Base-by-base conservation (phyloP, 495 filamentous ascomycete species). In the Podospora tetraspora region DNA sequence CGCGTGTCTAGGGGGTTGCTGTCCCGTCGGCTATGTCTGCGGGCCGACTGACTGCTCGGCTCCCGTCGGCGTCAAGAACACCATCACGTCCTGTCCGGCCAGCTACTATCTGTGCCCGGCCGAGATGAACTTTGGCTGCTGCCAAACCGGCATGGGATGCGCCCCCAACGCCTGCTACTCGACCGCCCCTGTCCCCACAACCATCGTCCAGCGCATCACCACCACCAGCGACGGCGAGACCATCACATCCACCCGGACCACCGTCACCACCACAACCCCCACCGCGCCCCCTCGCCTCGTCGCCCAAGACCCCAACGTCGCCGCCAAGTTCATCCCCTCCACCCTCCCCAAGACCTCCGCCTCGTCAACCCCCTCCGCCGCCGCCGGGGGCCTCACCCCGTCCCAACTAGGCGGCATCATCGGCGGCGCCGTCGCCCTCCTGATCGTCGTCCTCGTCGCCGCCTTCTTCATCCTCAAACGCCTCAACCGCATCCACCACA, bases 361-460 rank as follows among this genome's bases (percentile, higher is more conserved):
- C 19, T 60, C 73, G 0, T 6, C 61, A 7, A 11, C 43, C 30
- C 64, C 64, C 12, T 13, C 29, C 29, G 22, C 60, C 59, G 64
- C 56, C 23, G 70, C 71, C 11, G 56, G 65, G 8, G 75, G 75
- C 6, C 78, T 84, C 37, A 78, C 75, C 13, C 61, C 62, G 1
- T 70, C 70, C 0, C 75, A 78, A 11, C 65, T 84, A 0, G 82
- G 79, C 2, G 82, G 82, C 8, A 83, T 84, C 63, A 73, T 83
- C n/a, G 77, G 74, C 52, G 82, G 80, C 12, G 80, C 74, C 6
- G 71, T 82, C n/a, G 74, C 71, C 9, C 52, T 83, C 0, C 66
- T 83, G 0, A n/a, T 80, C 10, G 68, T 77, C 43, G 75, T 83
- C 16, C 16, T 83, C 22, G 65, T 66, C 13, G 77, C 78, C 19